Evolutionary conservation across 306 rosid genomes (phyloP).

Genomic region (Trichosanthes truncata): DNA sequence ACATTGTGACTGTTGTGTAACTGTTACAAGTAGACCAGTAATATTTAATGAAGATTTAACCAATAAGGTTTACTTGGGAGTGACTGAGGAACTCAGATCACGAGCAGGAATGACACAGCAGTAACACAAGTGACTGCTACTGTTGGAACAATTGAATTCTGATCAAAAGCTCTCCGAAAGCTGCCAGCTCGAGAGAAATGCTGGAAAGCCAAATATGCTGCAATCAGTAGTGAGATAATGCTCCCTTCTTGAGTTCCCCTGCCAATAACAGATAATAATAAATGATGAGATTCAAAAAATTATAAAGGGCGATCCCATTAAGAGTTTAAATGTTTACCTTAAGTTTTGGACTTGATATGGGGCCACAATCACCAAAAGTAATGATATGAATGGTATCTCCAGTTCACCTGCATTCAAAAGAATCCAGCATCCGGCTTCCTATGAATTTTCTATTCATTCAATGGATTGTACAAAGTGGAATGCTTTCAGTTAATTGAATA

Average conservation of each 20-base stretch:
- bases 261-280: conserved; percentile 17
- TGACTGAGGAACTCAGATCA: conserved; percentile 33
- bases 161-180: conserved; percentile 67
- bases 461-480: background rate
- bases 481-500: background rate
- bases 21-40: background rate
- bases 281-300: conserved; percentile 4
- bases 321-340: conserved; percentile 26
- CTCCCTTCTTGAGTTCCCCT: conserved; percentile 82
- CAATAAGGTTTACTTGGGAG: background rate
- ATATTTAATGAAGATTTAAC: background rate
- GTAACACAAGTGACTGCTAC: conserved; percentile 42
- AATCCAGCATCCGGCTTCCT: conserved; percentile 4
- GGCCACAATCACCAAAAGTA: conserved; percentile 64
- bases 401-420: conserved; percentile 49
- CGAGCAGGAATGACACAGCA: conserved; percentile 39
- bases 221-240: conserved; percentile 48
- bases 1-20: background rate
- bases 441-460: background rate
- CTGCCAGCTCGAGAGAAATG: conserved; percentile 74
- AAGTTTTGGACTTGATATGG: conserved; percentile 53
- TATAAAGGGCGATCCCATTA: background rate
- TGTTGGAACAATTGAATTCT: conserved; percentile 78
- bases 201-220: conserved; percentile 80
- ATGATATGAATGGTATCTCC: conserved; percentile 71